Evolutionary conservation across 495 filamentous ascomycete genomes (phyloP).

Genomic region (Penicillium parvum): DNA sequence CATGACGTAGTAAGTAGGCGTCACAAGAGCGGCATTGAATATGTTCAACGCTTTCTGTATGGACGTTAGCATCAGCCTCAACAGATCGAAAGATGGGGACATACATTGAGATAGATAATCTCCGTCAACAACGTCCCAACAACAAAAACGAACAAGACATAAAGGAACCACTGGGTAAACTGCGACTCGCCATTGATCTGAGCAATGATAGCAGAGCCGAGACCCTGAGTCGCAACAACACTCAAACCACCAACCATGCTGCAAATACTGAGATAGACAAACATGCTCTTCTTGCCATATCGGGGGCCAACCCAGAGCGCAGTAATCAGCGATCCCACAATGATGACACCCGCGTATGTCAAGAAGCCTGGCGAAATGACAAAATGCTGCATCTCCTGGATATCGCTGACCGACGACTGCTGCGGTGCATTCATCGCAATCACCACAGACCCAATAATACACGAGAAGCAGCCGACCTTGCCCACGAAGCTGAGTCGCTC

Average conservation of each 20-base stretch:
- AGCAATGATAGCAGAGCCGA: constrained; percentile 86
- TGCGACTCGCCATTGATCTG: constrained; percentile 76
- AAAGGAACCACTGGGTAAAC: constrained; percentile 97
- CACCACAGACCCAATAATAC: constrained; percentile 87
- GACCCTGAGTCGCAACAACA: constrained; percentile 90
- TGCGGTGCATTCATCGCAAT: constrained; percentile 91
- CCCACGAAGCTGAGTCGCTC: constrained; percentile 93
- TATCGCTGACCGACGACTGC: constrained; percentile 77
- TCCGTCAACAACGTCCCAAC: constrained; percentile 82
- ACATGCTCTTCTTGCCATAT: constrained; percentile 95
- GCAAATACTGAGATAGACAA: constrained; percentile 95
- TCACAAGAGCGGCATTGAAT: constrained; percentile 96
- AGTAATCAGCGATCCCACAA: constrained; percentile 65
- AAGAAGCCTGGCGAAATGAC: constrained; percentile 87
- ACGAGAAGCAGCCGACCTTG: constrained; percentile 92
- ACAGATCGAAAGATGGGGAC: constrained; percentile 26
- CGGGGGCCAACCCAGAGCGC: constrained; percentile 82
- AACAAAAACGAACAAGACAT: constrained; percentile 88
- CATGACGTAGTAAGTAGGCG: constrained; percentile 96
- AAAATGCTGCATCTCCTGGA: constrained; percentile 89
- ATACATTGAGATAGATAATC: constrained; percentile 92
- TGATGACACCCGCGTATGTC: constrained; percentile 76
- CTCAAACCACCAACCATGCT: constrained; percentile 91
- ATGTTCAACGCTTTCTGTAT: constrained; percentile 94
- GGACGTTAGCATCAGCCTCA: constrained; percentile 21